A percentile compares a stretch with the other conserved stretches of the same genome.
Evolutionary conservation across 202 grass and related monocot species (phyloP).

Genomic region (Dendrocalamus latiflorus): DNA sequence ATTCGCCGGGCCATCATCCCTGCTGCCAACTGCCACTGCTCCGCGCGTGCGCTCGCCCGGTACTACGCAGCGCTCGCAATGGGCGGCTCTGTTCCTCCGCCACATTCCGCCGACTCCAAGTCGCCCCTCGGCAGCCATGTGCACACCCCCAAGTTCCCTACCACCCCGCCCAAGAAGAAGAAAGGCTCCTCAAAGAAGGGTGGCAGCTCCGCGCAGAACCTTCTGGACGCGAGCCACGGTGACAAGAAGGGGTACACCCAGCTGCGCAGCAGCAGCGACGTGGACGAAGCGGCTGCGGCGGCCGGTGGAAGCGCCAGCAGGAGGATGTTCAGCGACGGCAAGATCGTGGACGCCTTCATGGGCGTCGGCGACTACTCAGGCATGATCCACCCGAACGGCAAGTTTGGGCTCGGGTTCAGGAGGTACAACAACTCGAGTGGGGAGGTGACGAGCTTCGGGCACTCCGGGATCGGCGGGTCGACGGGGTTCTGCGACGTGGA

Average conservation of each 20-base stretch:
- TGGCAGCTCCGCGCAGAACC: neutral
- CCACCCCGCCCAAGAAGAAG: slow-evolving; percentile 42
- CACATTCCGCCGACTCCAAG: slow-evolving; percentile 46
- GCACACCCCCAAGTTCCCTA: slow-evolving; percentile 55
- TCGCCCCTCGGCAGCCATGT: slow-evolving; percentile 62
- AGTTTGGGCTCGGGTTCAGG: slow-evolving; percentile 93
- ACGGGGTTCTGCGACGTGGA: slow-evolving; percentile 70
- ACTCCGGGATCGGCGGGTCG: slow-evolving; percentile 85
- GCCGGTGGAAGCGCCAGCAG: neutral
- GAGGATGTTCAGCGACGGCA: slow-evolving; percentile 56
- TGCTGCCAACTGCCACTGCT: slow-evolving; percentile 87
- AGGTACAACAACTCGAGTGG: slow-evolving; percentile 39
- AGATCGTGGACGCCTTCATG: slow-evolving; percentile 77
- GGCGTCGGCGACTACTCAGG: slow-evolving; percentile 48
- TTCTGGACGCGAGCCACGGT: neutral
- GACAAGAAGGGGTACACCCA: slow-evolving; percentile 50
- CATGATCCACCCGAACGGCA: slow-evolving; percentile 56
- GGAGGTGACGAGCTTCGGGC: slow-evolving; percentile 52
- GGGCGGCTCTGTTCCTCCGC: slow-evolving; percentile 56
- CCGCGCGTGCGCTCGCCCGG: slow-evolving; percentile 75
- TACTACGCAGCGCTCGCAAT: slow-evolving; percentile 66
- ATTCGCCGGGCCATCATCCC: slow-evolving; percentile 77
- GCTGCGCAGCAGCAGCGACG: slow-evolving; percentile 29
- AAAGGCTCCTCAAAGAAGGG: slow-evolving; percentile 16
- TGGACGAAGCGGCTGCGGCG: neutral